Evolutionary conservation across 352 stramenopile species (phyloP).

Genomic region (Globisporangium iwayamae): DNA sequence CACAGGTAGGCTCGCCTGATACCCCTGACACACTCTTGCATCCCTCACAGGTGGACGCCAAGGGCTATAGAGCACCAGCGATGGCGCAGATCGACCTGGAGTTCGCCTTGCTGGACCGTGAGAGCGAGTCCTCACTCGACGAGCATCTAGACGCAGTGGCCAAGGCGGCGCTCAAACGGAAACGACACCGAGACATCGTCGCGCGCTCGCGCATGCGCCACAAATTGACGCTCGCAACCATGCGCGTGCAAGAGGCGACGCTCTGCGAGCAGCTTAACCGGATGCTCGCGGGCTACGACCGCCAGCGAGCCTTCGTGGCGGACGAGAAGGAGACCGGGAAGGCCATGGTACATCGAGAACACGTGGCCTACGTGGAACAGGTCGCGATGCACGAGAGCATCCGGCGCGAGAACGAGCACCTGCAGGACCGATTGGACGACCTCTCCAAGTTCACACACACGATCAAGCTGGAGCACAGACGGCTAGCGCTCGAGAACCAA

Average conservation of each 20-base stretch:
- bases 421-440: conserved; percentile 29
- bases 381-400: conserved; percentile 34
- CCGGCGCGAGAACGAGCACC: conserved; percentile 31
- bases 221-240: conserved; percentile 23
- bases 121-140: conserved; percentile 2
- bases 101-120: neutral
- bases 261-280: conserved; percentile 25
- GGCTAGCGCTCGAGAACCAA: neutral
- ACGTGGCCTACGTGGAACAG: conserved; percentile 21
- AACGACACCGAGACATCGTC: conserved; percentile 34
- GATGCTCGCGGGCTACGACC: conserved; percentile 18
- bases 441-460: conserved; percentile 25
- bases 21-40: neutral
- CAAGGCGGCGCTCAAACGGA: conserved; percentile 26
- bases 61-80: neutral
- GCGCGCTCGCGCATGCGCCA: conserved; percentile 28
- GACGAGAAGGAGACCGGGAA: neutral
- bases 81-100: neutral
- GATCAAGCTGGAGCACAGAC: conserved; percentile 21
- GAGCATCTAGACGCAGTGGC: conserved; percentile 15
- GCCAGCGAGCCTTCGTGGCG: conserved; percentile 1
- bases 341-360: conserved; percentile 15
- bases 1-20: neutral
- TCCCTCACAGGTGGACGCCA: neutral
- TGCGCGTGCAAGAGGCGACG: conserved; percentile 24